phyloP scores from a whole-genome alignment of 257 asterid species.

The Haberlea rhodopensis region DNA sequence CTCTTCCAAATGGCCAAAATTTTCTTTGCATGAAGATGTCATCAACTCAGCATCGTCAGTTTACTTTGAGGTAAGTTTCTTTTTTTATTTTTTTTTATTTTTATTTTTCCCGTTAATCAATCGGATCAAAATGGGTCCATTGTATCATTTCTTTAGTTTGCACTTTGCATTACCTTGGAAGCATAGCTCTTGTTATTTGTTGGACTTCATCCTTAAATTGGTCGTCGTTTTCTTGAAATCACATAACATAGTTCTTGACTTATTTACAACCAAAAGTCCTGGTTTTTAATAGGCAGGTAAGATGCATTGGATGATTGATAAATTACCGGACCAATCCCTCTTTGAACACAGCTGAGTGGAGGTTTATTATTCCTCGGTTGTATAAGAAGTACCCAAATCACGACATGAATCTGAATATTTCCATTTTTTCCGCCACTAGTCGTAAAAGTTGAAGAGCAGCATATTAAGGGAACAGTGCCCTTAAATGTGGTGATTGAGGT shows the following conservation, averaged over 20 bases:
- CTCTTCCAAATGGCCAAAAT: constrained; percentile 58
- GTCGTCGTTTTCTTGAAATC: constrained; percentile 14
- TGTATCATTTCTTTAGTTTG: too few relatives aligned
- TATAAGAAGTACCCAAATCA: constrained; percentile 75
- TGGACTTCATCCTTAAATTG: constrained; percentile 1
- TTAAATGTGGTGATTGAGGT: constrained; percentile 63
- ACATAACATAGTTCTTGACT: constrained; percentile 8
- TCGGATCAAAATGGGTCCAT: background rate
- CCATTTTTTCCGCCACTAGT: constrained; percentile 61
- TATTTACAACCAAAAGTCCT: constrained; percentile 10
- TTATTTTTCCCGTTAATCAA: background rate
- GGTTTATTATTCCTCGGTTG: constrained; percentile 71
- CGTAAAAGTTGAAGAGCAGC: constrained; percentile 44
- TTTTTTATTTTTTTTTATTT: too few relatives aligned
- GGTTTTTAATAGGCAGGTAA: constrained; percentile 55
- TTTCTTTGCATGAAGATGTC: constrained; percentile 69
- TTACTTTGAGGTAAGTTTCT: constrained; percentile 72
- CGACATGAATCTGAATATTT: constrained; percentile 69
- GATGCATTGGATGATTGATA: constrained; percentile 73
- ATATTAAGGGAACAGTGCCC: constrained; percentile 48
- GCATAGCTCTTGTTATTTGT: background rate
- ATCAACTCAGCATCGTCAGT: constrained; percentile 64
- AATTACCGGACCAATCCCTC: constrained; percentile 63
- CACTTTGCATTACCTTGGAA: background rate
- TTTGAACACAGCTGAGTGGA: constrained; percentile 93